Evolutionary conservation across 2,329 filamentous ascomycete genomes (phyloP).

Genomic region (Ophioceras dolichostomum): DNA sequence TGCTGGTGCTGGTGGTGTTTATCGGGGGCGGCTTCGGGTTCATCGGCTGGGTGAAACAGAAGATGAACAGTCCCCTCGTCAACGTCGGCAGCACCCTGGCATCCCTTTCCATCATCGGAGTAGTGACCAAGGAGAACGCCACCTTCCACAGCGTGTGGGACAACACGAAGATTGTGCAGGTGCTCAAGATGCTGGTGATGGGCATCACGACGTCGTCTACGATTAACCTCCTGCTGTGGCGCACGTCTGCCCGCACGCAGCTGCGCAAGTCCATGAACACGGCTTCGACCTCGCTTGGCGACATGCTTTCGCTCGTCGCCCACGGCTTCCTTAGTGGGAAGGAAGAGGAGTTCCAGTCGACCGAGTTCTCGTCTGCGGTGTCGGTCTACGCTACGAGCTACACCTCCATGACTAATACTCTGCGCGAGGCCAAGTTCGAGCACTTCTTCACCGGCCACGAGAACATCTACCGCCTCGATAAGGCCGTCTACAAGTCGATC

Average conservation of each 20-base stretch:
- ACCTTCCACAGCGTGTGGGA: conserved; percentile 75
- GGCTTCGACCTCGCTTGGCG: conserved; percentile 62
- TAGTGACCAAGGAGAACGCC: conserved; percentile 83
- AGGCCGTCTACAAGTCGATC: conserved; percentile 69
- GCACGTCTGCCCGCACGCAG: conserved; percentile 61
- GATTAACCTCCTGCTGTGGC: conserved; percentile 68
- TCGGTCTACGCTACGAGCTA: conserved; percentile 56
- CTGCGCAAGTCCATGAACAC: conserved; percentile 63
- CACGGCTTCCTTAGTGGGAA: conserved; percentile 73
- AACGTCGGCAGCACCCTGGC: conserved; percentile 78
- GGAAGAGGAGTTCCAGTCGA: conserved; percentile 61
- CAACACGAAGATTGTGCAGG: conserved; percentile 67
- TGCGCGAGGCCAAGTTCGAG: conserved; percentile 80
- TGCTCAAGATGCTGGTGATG: conserved; percentile 73
- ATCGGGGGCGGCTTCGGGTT: conserved; percentile 79
- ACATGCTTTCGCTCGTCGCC: conserved; percentile 73
- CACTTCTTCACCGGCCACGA: conserved; percentile 75
- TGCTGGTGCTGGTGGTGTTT: conserved; percentile 69
- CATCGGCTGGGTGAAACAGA: conserved; percentile 79
- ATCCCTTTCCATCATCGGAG: conserved; percentile 78
- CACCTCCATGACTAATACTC: conserved; percentile 58
- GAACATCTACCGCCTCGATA: conserved; percentile 65
- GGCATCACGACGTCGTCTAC: conserved; percentile 60
- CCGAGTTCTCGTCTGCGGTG: conserved; percentile 50
- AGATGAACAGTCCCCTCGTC: conserved; percentile 63